These are phyloP conservation scores for Areca catechu DNA, from an alignment of 176 grass and related monocot species.

Conservation along the genomic window DNA sequence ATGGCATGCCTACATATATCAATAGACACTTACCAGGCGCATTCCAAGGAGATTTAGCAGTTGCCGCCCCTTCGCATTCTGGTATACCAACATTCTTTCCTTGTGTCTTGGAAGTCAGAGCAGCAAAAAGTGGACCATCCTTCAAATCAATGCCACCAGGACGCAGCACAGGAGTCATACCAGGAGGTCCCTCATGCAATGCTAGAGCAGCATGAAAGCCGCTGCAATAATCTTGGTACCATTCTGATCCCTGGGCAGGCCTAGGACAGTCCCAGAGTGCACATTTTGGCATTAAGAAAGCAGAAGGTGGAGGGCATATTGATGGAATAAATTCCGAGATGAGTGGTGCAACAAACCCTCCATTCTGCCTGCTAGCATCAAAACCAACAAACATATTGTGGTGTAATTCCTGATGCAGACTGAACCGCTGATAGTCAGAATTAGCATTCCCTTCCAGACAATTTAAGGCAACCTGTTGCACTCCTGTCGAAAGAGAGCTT, in stretches of 20 bases:
- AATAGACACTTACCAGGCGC: conserved; percentile 6
- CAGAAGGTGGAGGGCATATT: conserved; percentile 17
- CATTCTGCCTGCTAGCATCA: conserved; percentile 10
- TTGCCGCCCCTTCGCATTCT: conserved; percentile 21
- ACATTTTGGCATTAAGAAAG: conserved; percentile 23
- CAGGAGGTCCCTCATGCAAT: conserved; percentile 19
- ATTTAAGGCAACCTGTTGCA: conserved; percentile 4
- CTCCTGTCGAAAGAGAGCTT: not conserved
- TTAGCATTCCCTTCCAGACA: conserved; percentile 6
- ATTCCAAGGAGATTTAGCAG: conserved; percentile 19
- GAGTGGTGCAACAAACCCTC: not conserved
- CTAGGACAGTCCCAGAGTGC: conserved; percentile 26
- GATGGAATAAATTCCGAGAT: conserved; percentile 15
- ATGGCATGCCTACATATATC: not conserved
- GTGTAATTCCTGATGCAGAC: conserved; percentile 16
- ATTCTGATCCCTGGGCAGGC: conserved; percentile 18
- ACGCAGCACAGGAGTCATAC: conserved; percentile 17
- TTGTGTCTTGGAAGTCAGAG: conserved; percentile 11
- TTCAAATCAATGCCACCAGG: conserved; percentile 24
- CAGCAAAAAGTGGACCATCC: conserved; percentile 18
- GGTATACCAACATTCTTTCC: conserved; percentile 23
- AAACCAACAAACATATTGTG: conserved; percentile 11
- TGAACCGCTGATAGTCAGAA: conserved; percentile 15
- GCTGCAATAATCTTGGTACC: conserved; percentile 23
- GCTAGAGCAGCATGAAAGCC: conserved; percentile 21